A percentile compares a stretch with the other conserved stretches of the same genome.
Conservation (phyloP, 2,329 filamentous ascomycete species). For the Aspergillus brasiliensis region DNA sequence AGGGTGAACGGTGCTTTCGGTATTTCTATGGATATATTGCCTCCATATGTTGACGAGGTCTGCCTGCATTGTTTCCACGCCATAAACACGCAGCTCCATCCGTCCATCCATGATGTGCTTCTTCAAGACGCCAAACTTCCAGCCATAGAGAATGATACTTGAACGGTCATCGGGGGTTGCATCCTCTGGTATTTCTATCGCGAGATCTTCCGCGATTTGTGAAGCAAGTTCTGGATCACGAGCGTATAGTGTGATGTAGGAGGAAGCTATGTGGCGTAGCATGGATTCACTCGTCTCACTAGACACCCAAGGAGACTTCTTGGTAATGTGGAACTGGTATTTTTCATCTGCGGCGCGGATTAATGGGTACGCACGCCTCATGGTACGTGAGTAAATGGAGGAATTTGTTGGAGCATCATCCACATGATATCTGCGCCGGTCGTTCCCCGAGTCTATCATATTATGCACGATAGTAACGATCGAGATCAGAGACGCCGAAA, state of each 20-base stretch:
- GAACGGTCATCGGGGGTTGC: conserved; percentile 30
- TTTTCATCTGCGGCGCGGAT: conserved; percentile 36
- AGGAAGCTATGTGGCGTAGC: conserved; percentile 34
- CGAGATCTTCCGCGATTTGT: conserved; percentile 39
- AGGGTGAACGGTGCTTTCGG: conserved; percentile 49
- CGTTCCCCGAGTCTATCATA: conserved; percentile 34
- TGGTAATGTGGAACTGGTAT: conserved; percentile 44
- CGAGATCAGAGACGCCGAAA: conserved; percentile 26
- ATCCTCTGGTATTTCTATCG: conserved; percentile 36
- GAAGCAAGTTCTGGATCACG: conserved; percentile 35
- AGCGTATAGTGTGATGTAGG: conserved; percentile 34
- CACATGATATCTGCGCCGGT: conserved; percentile 26
- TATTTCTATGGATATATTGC: conserved; percentile 51
- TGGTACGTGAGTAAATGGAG: conserved; percentile 16
- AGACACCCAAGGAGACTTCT: conserved; percentile 46
- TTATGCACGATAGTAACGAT: conserved; percentile 29
- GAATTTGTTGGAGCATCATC: conserved; percentile 26
- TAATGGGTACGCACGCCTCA: conserved; percentile 31
- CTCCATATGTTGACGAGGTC: conserved; percentile 71
- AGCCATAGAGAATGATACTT: conserved; percentile 52
- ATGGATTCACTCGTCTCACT: conserved; percentile 44
- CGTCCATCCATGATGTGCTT: conserved; percentile 79
- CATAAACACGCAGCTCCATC: conserved; percentile 85
- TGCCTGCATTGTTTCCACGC: conserved; percentile 71
- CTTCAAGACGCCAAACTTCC: conserved; percentile 69